Evolutionary conservation across 2,329 filamentous ascomycete genomes (phyloP), one percentile per base, ranked within the genome.

Genomic region (Pseudopyricularia javanii): DNA sequence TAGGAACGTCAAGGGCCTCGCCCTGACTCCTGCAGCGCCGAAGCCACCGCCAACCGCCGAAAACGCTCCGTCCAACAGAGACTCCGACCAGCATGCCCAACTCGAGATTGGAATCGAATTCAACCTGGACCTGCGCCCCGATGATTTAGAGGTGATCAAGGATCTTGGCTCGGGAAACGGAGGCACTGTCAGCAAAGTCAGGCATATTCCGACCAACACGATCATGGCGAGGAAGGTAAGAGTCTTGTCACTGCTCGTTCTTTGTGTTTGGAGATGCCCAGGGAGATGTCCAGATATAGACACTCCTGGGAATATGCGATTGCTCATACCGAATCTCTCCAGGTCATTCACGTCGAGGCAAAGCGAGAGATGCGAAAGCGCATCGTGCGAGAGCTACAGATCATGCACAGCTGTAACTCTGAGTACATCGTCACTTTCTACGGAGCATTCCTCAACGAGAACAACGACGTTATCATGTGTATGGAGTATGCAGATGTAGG

Each of bases 401-500:
- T 98, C 59, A 97, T 97, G 83, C 91, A 96, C 66, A 89, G 94
- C 63, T 98, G 93, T 70, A 93, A 95, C 64, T 96, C 88, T 22
- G 88, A 93, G 56, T 91, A 94, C 68, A 97, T 98, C 63, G 93
- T 98, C 56, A 95, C 86, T 53, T 98, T 96, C 69, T 97, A 97
- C 64, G 93, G 93, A 56, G 93, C 93, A 35, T 98, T 97, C 65
- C 80, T 97, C 64, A 97, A 95, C 66, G 88, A 94, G 64, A 90
- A 90, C 56, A 91, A 94, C 65, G 93, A 98, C 71, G 94, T 98
- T 55, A 94, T 97, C 61, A 91, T 98, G 85, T 98, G 93, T 69
- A 98, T 98, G 93, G 93, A 98, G 68, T 97, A 98, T 67, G 95
- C 95, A 89, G 93, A 98, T 70, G 89, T 91, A 66, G 93, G 93